These are phyloP conservation scores for Fusarium secorum DNA, from an alignment of 2,329 filamentous ascomycete genomes.

Conservation along the genomic window DNA sequence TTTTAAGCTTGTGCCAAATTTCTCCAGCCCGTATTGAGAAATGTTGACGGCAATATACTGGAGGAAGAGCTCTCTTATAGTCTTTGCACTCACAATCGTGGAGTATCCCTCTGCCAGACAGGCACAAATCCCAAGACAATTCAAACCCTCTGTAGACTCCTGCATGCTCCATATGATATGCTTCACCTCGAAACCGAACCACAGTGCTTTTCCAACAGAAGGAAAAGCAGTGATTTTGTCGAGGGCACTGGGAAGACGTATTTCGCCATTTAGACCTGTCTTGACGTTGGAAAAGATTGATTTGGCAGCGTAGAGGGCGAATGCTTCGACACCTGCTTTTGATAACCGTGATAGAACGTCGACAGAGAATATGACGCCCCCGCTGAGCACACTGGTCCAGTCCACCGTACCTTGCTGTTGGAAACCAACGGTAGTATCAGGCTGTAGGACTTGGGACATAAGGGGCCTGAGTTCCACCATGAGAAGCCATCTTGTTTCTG, in stretches of 20 bases:
- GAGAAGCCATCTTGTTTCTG: not conserved
- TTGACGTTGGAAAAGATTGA: not conserved
- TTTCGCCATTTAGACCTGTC: rapidly evolving
- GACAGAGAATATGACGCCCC: rapidly evolving
- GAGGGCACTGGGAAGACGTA: rapidly evolving
- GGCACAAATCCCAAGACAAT: not conserved
- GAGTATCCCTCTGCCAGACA: rapidly evolving
- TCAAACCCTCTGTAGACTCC: not conserved
- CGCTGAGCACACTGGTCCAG: rapidly evolving
- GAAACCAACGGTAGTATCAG: rapidly evolving
- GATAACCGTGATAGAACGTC: rapidly evolving
- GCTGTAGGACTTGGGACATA: rapidly evolving
- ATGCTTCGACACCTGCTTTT: rapidly evolving
- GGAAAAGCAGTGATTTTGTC: rapidly evolving
- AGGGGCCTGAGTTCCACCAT: rapidly evolving
- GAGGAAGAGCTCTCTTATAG: not conserved
- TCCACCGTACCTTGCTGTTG: not conserved
- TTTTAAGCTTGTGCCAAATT: no score
- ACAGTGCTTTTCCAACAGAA: rapidly evolving
- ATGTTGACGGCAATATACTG: no score
- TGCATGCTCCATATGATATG: not conserved
- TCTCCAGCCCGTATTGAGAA: no score
- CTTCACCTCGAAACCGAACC: rapidly evolving
- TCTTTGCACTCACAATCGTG: rapidly evolving
- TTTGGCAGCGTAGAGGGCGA: rapidly evolving